phyloP scores from a whole-genome alignment of 2,329 filamentous ascomycete species.

The Epichloe typhina region DNA sequence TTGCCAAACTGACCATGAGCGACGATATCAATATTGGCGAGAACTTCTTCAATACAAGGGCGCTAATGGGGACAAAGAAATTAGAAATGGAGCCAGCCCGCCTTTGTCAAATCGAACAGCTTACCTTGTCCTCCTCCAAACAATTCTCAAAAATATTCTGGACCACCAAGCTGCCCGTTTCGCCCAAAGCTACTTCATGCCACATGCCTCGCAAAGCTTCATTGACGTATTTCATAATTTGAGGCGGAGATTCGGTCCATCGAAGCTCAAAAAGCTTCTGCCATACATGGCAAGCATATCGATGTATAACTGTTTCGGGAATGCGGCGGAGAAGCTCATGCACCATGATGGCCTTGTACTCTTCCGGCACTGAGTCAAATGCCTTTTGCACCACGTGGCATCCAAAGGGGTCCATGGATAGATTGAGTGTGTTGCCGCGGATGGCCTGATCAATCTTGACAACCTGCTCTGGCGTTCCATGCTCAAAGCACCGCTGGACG shows the following conservation, averaged over 20 bases:
- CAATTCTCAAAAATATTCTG: conserved; percentile 99
- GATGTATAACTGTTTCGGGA: conserved; percentile 94
- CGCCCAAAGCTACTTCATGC: conserved; percentile 93
- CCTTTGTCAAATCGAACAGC: background rate
- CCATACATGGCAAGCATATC: conserved; percentile 98
- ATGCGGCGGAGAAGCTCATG: conserved; percentile 90
- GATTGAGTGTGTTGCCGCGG: conserved; percentile 79
- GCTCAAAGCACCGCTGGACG: conserved; percentile 96
- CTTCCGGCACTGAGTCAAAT: conserved; percentile 92
- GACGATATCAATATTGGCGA: conserved; percentile 89
- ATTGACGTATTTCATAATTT: conserved; percentile 98
- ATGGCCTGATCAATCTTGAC: conserved; percentile 91
- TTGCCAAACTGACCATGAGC: conserved; percentile 97
- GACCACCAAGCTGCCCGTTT: conserved; percentile 94
- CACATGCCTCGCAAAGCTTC: conserved; percentile 92
- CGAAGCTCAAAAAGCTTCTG: conserved; percentile 97
- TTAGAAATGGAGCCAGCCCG: background rate
- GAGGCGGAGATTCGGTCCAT: conserved; percentile 86
- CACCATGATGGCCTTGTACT: conserved; percentile 99
- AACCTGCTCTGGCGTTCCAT: conserved; percentile 88
- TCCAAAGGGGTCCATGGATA: conserved; percentile 98
- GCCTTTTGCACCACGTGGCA: conserved; percentile 98
- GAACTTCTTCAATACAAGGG: conserved; percentile 91
- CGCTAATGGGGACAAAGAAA: conserved; percentile 42
- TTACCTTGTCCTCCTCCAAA: conserved; percentile 92